These are phyloP conservation scores for Pichiaceae sp. DNA, from an alignment of 1,139 yeast species.

Conservation along the genomic window DNA sequence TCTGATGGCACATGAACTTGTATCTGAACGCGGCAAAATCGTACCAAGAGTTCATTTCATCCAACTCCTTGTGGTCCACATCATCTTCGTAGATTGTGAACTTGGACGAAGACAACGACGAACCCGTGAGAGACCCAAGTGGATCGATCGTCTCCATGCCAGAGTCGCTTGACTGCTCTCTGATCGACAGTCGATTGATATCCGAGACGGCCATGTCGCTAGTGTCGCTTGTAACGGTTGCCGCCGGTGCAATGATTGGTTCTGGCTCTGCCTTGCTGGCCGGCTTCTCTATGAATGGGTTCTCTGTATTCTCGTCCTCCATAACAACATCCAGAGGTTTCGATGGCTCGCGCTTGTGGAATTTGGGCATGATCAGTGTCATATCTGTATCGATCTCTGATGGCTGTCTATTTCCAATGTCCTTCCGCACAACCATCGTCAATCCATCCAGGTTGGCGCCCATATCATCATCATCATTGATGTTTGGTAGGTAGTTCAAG, in stretches of 20 bases:
- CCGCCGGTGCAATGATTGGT: too few relatives aligned
- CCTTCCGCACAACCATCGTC: constrained; percentile 17
- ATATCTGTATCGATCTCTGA: constrained; percentile 18
- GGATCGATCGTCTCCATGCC: constrained; percentile 18
- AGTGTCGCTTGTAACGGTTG: not conserved
- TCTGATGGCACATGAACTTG: not conserved
- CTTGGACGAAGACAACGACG: constrained; percentile 5
- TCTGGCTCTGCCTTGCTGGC: not conserved
- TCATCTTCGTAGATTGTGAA: constrained; percentile 15
- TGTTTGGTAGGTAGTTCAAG: not conserved
- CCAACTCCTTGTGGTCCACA: constrained; percentile 1
- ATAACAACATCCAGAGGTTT: not conserved
- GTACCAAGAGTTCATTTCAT: constrained; percentile 12
- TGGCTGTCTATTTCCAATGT: constrained; percentile 1
- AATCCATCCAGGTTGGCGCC: constrained; percentile 18
- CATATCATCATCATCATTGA: constrained; percentile 4
- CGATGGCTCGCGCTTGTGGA: constrained; percentile 6
- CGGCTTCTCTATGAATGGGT: not conserved
- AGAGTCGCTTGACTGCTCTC: constrained; percentile 3
- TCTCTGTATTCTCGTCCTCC: constrained; percentile 6
- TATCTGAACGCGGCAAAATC: constrained; percentile 12
- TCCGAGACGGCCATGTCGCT: not conserved
- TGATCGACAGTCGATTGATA: not conserved
- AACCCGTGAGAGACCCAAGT: constrained; percentile 12
- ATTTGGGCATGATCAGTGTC: constrained; percentile 24